Conservation (phyloP, 768 basidiomycete species). For the Boletus huronensis region DNA sequence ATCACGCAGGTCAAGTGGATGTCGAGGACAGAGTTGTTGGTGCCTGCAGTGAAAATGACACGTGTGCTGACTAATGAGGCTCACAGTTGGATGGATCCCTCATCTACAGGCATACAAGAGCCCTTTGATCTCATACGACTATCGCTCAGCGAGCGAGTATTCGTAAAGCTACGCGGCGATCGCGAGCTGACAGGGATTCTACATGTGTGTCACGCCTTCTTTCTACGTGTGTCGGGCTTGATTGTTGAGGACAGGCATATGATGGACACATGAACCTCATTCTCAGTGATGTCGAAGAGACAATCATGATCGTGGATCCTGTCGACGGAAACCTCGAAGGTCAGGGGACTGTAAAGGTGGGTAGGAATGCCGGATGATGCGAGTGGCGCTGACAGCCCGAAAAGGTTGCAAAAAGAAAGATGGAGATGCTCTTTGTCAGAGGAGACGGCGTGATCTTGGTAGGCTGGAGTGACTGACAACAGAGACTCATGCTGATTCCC, state of each 20-base stretch:
- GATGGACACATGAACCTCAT: constrained; percentile 99
- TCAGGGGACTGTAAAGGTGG: constrained; percentile 65
- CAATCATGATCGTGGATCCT: constrained; percentile 90
- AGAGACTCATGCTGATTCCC: constrained; percentile 10
- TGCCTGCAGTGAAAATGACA: constrained; percentile 22
- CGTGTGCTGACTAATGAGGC: constrained; percentile 25
- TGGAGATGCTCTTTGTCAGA: constrained; percentile 97
- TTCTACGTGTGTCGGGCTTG: constrained; percentile 1
- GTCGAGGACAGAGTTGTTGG: constrained; percentile 16
- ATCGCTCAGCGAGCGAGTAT: constrained; percentile 95
- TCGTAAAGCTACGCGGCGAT: constrained; percentile 95
- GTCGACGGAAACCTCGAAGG: constrained; percentile 60
- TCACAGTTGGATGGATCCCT: constrained; percentile 55
- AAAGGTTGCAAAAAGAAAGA: constrained; percentile 87
- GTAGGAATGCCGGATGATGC: not conserved
- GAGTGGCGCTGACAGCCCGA: not conserved
- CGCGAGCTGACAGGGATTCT: constrained; percentile 87
- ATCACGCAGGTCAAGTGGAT: constrained; percentile 38
- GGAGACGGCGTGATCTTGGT: constrained; percentile 97
- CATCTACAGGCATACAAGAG: constrained; percentile 80
- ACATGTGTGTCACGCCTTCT: constrained; percentile 61
- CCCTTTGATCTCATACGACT: constrained; percentile 97
- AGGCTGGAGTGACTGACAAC: constrained; percentile 25
- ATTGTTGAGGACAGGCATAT: constrained; percentile 67
- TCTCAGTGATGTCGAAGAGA: constrained; percentile 95